These are phyloP conservation scores for Cutaneotrichosporon mucoides DNA, from an alignment of 1,284 basidiomycete species.

Conservation along the genomic window DNA sequence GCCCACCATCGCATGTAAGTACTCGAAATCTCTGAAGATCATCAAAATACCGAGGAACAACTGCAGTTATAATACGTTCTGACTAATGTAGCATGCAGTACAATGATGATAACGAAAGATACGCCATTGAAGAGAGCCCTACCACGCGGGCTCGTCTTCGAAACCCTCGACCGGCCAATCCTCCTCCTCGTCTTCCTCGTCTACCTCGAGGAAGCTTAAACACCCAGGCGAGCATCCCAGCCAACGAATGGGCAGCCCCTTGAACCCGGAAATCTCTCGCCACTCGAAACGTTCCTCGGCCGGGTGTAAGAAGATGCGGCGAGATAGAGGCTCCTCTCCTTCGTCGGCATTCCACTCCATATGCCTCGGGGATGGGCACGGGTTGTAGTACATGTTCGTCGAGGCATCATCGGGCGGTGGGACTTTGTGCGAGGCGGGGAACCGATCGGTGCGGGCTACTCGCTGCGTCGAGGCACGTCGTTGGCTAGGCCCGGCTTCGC, in stretches of 20 bases:
- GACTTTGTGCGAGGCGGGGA: constrained; percentile 27
- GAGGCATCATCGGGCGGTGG: constrained; percentile 40
- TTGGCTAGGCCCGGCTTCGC: background rate
- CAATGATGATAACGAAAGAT: background rate
- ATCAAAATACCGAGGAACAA: too few species aligned
- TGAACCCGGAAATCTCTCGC: constrained; percentile 29
- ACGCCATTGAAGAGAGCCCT: background rate
- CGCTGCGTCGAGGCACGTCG: background rate
- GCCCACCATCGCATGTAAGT: too few species aligned
- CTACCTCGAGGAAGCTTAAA: constrained; percentile 38
- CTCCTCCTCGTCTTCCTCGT: constrained; percentile 31
- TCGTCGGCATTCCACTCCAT: constrained; percentile 16
- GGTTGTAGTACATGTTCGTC: constrained; percentile 40
- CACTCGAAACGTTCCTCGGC: constrained; percentile 47
- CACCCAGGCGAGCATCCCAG: constrained; percentile 47
- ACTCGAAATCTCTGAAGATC: too few species aligned
- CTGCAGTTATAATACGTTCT: too few species aligned
- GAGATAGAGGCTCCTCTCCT: constrained; percentile 8
- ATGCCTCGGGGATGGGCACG: constrained; percentile 44
- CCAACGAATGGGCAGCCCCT: constrained; percentile 41
- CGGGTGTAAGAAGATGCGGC: constrained; percentile 39
- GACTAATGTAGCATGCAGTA: background rate
- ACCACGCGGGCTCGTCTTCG: background rate
- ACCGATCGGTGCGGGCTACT: constrained; percentile 17
- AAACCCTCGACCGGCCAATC: constrained; percentile 24